Evolutionary conservation across 2,329 filamentous ascomycete genomes (phyloP).

Genomic region (Sclerotinia trifoliorum): DNA sequence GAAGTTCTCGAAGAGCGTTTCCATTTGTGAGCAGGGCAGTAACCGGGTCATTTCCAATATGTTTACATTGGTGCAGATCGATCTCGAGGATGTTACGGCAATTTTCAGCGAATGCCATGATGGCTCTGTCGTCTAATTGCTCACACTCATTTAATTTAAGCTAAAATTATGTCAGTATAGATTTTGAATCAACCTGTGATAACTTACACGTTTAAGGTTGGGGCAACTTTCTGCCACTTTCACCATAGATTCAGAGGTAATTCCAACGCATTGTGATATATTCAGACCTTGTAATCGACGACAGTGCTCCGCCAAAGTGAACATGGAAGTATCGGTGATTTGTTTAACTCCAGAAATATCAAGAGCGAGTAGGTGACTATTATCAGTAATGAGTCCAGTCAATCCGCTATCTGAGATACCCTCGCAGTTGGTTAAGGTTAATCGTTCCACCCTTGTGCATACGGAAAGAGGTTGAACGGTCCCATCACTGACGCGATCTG

Average conservation of each 20-base stretch:
- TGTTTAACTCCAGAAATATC: slow-evolving; percentile 81
- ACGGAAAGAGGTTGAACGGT: slow-evolving; percentile 77
- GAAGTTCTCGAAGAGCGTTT: slow-evolving; percentile 82
- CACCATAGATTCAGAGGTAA: slow-evolving; percentile 84
- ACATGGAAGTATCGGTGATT: slow-evolving; percentile 79
- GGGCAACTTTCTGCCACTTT: slow-evolving; percentile 77
- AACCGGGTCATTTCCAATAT: slow-evolving; percentile 79
- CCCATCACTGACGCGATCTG: slow-evolving; percentile 77
- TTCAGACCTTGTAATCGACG: slow-evolving; percentile 87
- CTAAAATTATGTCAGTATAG: slow-evolving; percentile 44
- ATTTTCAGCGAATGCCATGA: slow-evolving; percentile 81
- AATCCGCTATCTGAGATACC: slow-evolving; percentile 82
- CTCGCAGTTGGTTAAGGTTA: slow-evolving; percentile 88
- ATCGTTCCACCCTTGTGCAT: slow-evolving; percentile 87
- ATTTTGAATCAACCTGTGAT: background rate
- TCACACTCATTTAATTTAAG: slow-evolving; percentile 91
- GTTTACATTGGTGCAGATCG: slow-evolving; percentile 81
- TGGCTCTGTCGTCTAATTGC: slow-evolving; percentile 79
- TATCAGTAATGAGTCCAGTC: slow-evolving; percentile 74
- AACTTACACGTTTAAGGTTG: slow-evolving; percentile 77
- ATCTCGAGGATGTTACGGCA: slow-evolving; percentile 96
- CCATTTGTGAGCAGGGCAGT: slow-evolving; percentile 77
- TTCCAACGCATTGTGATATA: slow-evolving; percentile 78
- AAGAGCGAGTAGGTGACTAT: slow-evolving; percentile 77
- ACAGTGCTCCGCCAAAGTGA: slow-evolving; percentile 77